phyloP scores from a whole-genome alignment of 176 grass and related monocot genomes.

The Miscanthus lutarioriparius region DNA sequence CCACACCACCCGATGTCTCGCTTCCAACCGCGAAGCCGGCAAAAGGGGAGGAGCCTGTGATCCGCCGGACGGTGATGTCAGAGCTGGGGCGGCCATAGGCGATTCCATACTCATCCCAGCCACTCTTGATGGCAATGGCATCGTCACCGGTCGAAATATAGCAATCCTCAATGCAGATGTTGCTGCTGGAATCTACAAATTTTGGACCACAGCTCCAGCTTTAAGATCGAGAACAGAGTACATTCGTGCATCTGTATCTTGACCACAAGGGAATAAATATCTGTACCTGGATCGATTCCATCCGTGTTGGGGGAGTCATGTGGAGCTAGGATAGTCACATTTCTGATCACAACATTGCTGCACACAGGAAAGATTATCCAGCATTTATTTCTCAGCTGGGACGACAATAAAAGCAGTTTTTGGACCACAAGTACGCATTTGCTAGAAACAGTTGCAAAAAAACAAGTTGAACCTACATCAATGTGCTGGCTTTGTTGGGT shows the following conservation, averaged over 20 bases:
- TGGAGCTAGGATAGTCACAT: conserved; percentile 82
- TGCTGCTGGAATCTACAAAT: conserved; percentile 83
- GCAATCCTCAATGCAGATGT: conserved; percentile 89
- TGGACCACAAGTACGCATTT: conserved; percentile 20
- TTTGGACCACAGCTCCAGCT: conserved; percentile 6
- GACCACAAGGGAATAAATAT: conserved; percentile 19
- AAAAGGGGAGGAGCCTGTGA: conserved; percentile 74
- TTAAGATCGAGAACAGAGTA: not conserved
- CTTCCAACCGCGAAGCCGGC: conserved; percentile 75
- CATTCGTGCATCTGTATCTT: conserved; percentile 20
- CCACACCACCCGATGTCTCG: conserved; percentile 79
- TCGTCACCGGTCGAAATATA: conserved; percentile 94
- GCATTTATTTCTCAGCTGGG: conserved; percentile 39
- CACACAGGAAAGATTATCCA: conserved; percentile 20
- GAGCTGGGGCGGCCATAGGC: conserved; percentile 70
- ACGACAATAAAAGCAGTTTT: conserved; percentile 32
- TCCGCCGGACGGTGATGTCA: conserved; percentile 61
- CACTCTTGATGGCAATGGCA: conserved; percentile 78
- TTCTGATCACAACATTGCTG: conserved; percentile 91
- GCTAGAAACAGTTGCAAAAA: conserved; percentile 33
- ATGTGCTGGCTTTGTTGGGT: conserved; percentile 27
- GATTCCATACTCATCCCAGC: conserved; percentile 96
- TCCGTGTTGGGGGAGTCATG: conserved; percentile 93
- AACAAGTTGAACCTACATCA: conserved; percentile 27
- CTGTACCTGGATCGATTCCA: conserved; percentile 85